These are phyloP conservation scores for Nectriaceae sp. DNA, from an alignment of 2,329 filamentous ascomycete species.

Conservation along the genomic window DNA sequence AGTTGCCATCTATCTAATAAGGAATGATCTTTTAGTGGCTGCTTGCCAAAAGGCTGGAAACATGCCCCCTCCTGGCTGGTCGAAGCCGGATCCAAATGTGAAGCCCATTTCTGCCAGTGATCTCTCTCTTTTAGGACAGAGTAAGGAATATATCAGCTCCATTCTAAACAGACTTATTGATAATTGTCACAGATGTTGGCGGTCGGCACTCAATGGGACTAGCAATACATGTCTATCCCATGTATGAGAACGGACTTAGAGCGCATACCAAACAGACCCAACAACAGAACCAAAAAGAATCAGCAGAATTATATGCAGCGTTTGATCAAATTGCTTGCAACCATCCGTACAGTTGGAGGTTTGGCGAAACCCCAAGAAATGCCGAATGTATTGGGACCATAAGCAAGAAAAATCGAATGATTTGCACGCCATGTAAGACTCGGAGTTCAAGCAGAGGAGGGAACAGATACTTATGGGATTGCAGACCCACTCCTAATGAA, in stretches of 20 bases:
- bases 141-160: background rate
- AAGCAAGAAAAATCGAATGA: constrained; percentile 63
- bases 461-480: rapidly evolving
- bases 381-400: constrained; percentile 55
- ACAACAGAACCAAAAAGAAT: constrained; percentile 59
- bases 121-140: constrained; percentile 37
- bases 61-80: constrained; percentile 61
- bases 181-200: constrained; percentile 47
- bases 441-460: rapidly evolving
- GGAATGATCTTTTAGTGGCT: constrained; percentile 31
- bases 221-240: constrained; percentile 67
- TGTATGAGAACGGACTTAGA: constrained; percentile 66
- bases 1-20: background rate
- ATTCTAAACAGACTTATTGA: constrained; percentile 2
- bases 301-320: constrained; percentile 58
- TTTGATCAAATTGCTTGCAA: constrained; percentile 59
- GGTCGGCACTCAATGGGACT: constrained; percentile 59
- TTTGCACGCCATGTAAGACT: constrained; percentile 64
- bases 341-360: constrained; percentile 60
- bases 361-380: constrained; percentile 46
- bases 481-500: constrained; percentile 70
- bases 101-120: constrained; percentile 49
- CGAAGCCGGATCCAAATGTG: constrained; percentile 46
- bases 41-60: constrained; percentile 35
- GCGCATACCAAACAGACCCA: constrained; percentile 57